Evolutionary conservation across 495 filamentous ascomycete genomes (phyloP).

Genomic region (Hypoxylon crocopeplum): DNA sequence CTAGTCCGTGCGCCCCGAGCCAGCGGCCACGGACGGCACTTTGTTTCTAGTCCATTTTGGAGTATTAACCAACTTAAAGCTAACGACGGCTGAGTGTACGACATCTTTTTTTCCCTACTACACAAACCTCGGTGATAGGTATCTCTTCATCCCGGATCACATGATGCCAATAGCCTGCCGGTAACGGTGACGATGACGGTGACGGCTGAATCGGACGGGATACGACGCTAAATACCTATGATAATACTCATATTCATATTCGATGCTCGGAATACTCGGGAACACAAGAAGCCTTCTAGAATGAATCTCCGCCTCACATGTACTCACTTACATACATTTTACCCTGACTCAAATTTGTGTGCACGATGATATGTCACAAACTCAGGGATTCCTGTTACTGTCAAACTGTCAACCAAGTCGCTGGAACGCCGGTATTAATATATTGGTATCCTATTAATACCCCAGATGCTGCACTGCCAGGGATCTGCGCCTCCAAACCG

Average conservation of each 20-base stretch:
- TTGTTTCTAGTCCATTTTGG: background rate
- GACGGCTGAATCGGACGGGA: conserved; percentile 4
- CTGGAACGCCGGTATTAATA: conserved; percentile 10
- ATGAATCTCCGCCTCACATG: conserved; percentile 20
- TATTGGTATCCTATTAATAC: conserved; percentile 7
- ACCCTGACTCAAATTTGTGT: background rate
- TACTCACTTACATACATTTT: background rate
- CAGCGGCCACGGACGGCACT: too few relatives aligned
- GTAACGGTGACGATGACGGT: too few relatives aligned
- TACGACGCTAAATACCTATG: conserved; percentile 2
- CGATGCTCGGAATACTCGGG: too few relatives aligned
- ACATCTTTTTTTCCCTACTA: too few relatives aligned
- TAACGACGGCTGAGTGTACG: conserved; percentile 14
- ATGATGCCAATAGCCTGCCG: conserved; percentile 28
- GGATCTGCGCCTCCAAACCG: conserved; percentile 26
- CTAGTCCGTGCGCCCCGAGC: too few relatives aligned
- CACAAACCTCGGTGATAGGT: too few relatives aligned
- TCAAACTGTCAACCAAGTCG: conserved; percentile 19
- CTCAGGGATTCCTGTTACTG: background rate
- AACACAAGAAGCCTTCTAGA: conserved; percentile 26
- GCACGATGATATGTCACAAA: conserved; percentile 26
- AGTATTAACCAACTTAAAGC: conserved; percentile 14
- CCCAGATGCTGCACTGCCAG: conserved; percentile 5
- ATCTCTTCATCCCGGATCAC: conserved; percentile 20
- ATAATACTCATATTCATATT: conserved; percentile 6